Conservation (phyloP, 2,329 filamentous ascomycete species). For the Blastomyces silverae region DNA sequence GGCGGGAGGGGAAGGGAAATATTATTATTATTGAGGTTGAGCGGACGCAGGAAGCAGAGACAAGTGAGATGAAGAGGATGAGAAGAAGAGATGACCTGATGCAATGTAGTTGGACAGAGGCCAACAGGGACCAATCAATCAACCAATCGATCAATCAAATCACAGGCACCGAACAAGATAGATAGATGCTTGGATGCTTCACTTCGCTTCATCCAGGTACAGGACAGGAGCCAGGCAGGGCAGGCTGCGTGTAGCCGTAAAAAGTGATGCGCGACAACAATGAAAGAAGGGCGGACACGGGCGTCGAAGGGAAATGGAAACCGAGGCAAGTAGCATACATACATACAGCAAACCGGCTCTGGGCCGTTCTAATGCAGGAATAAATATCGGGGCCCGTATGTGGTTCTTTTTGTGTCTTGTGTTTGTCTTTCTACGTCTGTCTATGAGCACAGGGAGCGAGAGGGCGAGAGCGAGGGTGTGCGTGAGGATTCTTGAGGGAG, state of each 20-base stretch:
- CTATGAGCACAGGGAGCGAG: neutral
- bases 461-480: neutral
- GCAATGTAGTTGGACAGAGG: neutral
- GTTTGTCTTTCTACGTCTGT: neutral
- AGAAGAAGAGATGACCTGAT: neutral
- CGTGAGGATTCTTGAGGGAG: too few species aligned
- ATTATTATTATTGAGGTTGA: neutral
- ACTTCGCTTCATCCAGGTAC: neutral
- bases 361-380: neutral
- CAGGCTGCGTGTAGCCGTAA: neutral
- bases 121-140: neutral
- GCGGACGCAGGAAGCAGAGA: slow-evolving; percentile 25
- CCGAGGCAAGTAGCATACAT: neutral
- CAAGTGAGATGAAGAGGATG: neutral
- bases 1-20: slow-evolving; percentile 18
- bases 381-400: too few species aligned
- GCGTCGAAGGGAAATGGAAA: slow-evolving; percentile 4
- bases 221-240: neutral
- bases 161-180: neutral
- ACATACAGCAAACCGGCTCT: neutral
- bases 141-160: too few species aligned
- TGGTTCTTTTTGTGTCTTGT: too few species aligned
- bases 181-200: neutral
- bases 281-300: slow-evolving; percentile 3
- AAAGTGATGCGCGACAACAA: slow-evolving; percentile 6